phyloP scores from a whole-genome alignment of 495 filamentous ascomycete genomes.

The Clohesyomyces aquaticus region DNA sequence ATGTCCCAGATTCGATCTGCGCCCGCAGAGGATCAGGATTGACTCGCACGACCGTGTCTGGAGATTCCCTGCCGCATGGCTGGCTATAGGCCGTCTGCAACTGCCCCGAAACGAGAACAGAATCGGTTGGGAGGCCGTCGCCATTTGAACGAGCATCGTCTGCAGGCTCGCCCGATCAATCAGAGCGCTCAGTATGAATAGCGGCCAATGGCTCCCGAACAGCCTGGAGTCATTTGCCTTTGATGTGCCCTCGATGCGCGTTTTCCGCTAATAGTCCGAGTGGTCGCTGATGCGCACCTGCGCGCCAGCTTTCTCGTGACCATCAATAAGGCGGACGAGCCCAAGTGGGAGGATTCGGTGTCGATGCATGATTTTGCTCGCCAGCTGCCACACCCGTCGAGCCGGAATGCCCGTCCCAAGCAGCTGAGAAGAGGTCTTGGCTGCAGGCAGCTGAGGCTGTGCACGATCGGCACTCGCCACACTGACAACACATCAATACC shows the following conservation, averaged over 20 bases:
- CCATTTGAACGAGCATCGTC: not conserved
- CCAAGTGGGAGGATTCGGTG: not conserved
- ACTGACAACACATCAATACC: conserved; percentile 39
- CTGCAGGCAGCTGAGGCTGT: conserved; percentile 25
- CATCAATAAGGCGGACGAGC: not conserved
- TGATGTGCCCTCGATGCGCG: conserved; percentile 22
- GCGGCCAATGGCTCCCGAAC: conserved; percentile 16
- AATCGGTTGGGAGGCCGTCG: conserved; percentile 26
- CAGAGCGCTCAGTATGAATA: conserved; percentile 18
- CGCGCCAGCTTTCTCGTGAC: conserved; percentile 7
- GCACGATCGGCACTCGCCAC: conserved; percentile 29
- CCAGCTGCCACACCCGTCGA: not conserved
- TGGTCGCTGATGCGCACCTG: not conserved
- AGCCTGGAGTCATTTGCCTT: conserved; percentile 15
- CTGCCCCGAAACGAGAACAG: conserved; percentile 28
- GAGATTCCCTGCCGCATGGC: conserved; percentile 8
- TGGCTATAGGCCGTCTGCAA: conserved; percentile 31
- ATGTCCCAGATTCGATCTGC: not conserved
- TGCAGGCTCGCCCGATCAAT: conserved; percentile 14
- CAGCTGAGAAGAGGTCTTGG: conserved; percentile 26
- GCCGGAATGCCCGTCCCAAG: conserved; percentile 4
- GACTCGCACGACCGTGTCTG: not conserved
- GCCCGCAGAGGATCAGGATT: conserved; percentile 1
- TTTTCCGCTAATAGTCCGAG: conserved; percentile 4
- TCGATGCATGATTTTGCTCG: conserved; percentile 7